These are phyloP conservation scores for Blastobotrys ciferrii DNA, from an alignment of 1,139 yeast genomes.

Conservation along the genomic window DNA sequence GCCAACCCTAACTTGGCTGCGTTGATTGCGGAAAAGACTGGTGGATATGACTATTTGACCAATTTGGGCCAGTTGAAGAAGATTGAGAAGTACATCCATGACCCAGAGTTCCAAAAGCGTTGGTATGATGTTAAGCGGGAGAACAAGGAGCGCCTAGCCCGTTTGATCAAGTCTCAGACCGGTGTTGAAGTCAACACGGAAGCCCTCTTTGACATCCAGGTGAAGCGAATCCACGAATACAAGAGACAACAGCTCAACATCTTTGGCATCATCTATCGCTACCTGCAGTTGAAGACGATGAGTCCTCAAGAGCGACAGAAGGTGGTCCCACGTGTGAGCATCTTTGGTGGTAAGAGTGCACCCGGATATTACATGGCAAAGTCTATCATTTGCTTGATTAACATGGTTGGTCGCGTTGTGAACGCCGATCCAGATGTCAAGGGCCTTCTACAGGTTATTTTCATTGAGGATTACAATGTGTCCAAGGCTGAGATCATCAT, in stretches of 20 bases:
- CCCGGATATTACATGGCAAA: slow-evolving; percentile 97
- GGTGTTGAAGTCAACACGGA: slow-evolving; percentile 64
- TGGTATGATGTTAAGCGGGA: slow-evolving; percentile 73
- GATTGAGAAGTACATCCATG: slow-evolving; percentile 66
- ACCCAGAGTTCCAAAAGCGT: slow-evolving; percentile 59
- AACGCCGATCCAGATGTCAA: slow-evolving; percentile 74
- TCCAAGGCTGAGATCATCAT: slow-evolving; percentile 88
- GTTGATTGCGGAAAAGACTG: slow-evolving; percentile 68
- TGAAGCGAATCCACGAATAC: slow-evolving; percentile 92
- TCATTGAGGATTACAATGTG: slow-evolving; percentile 88
- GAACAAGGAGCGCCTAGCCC: slow-evolving; percentile 72
- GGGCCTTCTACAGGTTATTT: slow-evolving; percentile 78
- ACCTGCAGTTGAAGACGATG: slow-evolving; percentile 69
- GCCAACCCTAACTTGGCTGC: slow-evolving; percentile 80
- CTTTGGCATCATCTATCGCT: slow-evolving; percentile 83
- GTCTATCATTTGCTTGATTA: slow-evolving; percentile 80
- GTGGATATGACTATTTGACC: slow-evolving; percentile 67
- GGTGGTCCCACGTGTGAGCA: slow-evolving; percentile 72
- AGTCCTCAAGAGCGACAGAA: slow-evolving; percentile 62
- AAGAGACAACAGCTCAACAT: slow-evolving; percentile 93
- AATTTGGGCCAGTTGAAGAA: slow-evolving; percentile 67
- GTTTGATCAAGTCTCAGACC: slow-evolving; percentile 60
- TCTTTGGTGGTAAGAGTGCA: slow-evolving; percentile 94
- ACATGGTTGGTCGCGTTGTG: slow-evolving; percentile 75
- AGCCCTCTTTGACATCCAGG: slow-evolving; percentile 86